Percentiles rank a stretch among this genome's conserved stretches.
Evolutionary conservation across 2,329 filamentous ascomycete species (phyloP).

Genomic region (Aspergillus sp.): DNA sequence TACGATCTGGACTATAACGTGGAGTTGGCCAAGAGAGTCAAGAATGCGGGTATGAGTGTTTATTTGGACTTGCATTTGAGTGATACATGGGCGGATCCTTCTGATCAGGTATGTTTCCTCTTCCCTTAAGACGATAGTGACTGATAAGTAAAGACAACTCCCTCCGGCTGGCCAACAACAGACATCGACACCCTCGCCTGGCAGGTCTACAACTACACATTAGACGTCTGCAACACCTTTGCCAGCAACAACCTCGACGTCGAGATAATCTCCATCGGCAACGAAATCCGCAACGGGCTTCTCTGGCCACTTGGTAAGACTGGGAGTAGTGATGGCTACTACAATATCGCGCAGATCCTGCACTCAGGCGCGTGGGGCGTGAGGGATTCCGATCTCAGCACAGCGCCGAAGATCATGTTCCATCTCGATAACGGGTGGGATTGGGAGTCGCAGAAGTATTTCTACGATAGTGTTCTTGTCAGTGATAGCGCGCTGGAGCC

Average conservation of each 20-base stretch:
- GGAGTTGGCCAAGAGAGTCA: slow-evolving; percentile 57
- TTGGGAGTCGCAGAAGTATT: slow-evolving; percentile 59
- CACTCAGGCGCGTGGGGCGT: slow-evolving; percentile 59
- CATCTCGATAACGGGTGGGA: slow-evolving; percentile 72
- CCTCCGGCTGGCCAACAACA: slow-evolving; percentile 55
- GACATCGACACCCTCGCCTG: slow-evolving; percentile 53
- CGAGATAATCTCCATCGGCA: slow-evolving; percentile 62
- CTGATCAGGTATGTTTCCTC: slow-evolving; percentile 45
- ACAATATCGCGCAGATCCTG: slow-evolving; percentile 58
- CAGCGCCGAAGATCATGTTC: slow-evolving; percentile 63
- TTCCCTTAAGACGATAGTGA: background rate
- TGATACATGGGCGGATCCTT: slow-evolving; percentile 66
- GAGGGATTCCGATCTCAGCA: slow-evolving; percentile 53
- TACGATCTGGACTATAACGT: slow-evolving; percentile 68
- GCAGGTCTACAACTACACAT: slow-evolving; percentile 64
- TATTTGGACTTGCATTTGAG: slow-evolving; percentile 60
- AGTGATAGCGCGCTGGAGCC: slow-evolving; percentile 43
- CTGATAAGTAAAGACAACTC: slow-evolving; percentile 39
- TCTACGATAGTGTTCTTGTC: slow-evolving; percentile 53
- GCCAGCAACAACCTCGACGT: slow-evolving; percentile 49
- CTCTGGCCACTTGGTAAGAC: slow-evolving; percentile 59
- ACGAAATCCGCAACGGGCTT: slow-evolving; percentile 63
- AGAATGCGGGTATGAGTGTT: slow-evolving; percentile 55
- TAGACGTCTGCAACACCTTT: slow-evolving; percentile 56
- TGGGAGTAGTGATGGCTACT: slow-evolving; percentile 34